Evolutionary conservation across 2,329 filamentous ascomycete genomes (phyloP), one percentile per base, ranked within the genome.

Genomic region (Neophaeococcomyces aloes): DNA sequence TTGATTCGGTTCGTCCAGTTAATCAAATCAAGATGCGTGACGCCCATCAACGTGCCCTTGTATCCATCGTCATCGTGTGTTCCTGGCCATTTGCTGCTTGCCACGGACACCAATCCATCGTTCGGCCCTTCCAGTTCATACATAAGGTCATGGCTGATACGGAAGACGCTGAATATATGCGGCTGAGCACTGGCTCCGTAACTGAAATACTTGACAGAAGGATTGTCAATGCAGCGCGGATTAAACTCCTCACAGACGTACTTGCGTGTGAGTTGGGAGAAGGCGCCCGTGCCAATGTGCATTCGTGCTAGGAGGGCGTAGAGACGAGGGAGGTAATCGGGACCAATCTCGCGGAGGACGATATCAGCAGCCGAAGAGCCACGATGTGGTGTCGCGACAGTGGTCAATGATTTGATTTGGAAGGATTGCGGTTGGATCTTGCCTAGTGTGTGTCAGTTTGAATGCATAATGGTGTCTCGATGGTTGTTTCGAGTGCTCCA

Each of bases 321-420:
- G 27, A 78, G 58, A 31, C 69, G 69, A 7, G 73, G 69, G 2
- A 78, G 59, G 15, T 68, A 69, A 29, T 68, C 66, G 11, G 59
- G 66, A 29, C 75, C 75, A 44, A 80, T 75, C 31, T 67, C 67
- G 4, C 75, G 65, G 53, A 80, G 70, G 46, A 78, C 63, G 57
- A 76, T 76, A 57, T 81, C 77, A 32, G 77, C 77, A 49, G 79
- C 75, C 4, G 75, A 68, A 19, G 21, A 25, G 72, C 72, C 65
- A 60, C 70, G 61, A 61, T 81, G 77, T 1, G 77, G 77, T 11
- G 73, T 75, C 2, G 76, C 75, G 45, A 81, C 71, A 0, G 77
- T 80, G 1, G 77, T 80, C 51, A 81, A 59, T 0, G 76, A 79
- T 29, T 87, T 70, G 47, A 94, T 83, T 58, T 85, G 86, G 51